Percentiles rank a stretch among this genome's conserved stretches.
These are phyloP conservation scores for Gynochthodes officinalis DNA, from an alignment of 257 asterid species.

Conservation along the genomic window DNA sequence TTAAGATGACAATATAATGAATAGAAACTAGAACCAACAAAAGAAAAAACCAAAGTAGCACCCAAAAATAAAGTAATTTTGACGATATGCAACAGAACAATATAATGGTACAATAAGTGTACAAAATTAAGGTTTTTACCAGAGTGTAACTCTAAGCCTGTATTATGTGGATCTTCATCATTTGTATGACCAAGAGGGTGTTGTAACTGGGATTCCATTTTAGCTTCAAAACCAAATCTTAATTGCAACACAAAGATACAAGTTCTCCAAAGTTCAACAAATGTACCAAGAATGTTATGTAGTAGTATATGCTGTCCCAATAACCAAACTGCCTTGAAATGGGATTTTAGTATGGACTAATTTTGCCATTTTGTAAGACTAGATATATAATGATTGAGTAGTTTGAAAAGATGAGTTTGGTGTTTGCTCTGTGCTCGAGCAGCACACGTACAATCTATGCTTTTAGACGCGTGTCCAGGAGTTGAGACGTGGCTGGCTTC, in stretches of 20 bases:
- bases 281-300: too few species aligned
- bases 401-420: background rate
- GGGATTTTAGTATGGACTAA: background rate
- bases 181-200: constrained; percentile 3
- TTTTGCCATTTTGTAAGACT: too few species aligned
- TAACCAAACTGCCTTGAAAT: background rate
- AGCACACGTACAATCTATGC: background rate
- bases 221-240: background rate
- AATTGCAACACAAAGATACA: background rate
- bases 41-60: too few species aligned
- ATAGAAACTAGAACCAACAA: too few species aligned
- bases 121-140: background rate
- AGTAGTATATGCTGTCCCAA: too few species aligned
- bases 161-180: constrained; percentile 9
- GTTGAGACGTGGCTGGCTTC: constrained; percentile 18
- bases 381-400: too few species aligned
- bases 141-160: constrained; percentile 8
- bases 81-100: too few species aligned
- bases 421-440: background rate
- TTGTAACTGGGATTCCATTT: constrained; percentile 22
- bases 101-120: too few species aligned
- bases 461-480: constrained; percentile 7
- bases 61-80: too few species aligned
- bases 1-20: too few species aligned
- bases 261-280: background rate